Evolutionary conservation across 2,329 filamentous ascomycete genomes (phyloP).

Genomic region (Alternaria angustiovoidea): DNA sequence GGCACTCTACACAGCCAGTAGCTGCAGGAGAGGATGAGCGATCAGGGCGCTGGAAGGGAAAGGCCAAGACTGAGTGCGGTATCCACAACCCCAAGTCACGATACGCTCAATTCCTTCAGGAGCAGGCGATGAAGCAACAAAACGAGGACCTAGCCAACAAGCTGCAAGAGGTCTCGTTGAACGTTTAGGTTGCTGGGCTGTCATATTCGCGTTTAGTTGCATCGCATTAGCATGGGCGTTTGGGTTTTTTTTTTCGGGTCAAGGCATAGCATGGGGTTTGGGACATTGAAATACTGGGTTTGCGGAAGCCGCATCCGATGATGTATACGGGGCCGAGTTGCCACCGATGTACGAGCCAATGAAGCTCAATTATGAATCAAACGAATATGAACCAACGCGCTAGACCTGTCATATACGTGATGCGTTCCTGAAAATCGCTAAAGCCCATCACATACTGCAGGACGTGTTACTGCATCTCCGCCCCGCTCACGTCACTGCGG

Average conservation of each 20-base stretch:
- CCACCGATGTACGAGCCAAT: constrained; percentile 23
- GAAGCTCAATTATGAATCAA: constrained; percentile 21
- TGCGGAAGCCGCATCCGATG: constrained; percentile 14
- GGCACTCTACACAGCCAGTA: constrained; percentile 94
- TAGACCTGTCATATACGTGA: constrained; percentile 8
- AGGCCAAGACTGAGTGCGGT: constrained; percentile 94
- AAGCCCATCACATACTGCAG: constrained; percentile 1
- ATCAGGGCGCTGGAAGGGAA: constrained; percentile 95
- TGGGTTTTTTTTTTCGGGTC: constrained; percentile 24
- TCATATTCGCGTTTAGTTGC: background rate
- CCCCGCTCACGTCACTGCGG: constrained; percentile 19
- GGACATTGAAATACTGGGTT: constrained; percentile 11
- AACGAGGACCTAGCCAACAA: constrained; percentile 46
- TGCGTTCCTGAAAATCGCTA: constrained; percentile 8
- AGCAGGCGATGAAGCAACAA: constrained; percentile 71
- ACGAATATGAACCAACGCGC: constrained; percentile 6
- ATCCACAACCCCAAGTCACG: constrained; percentile 98
- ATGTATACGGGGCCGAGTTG: constrained; percentile 35
- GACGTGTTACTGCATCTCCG: constrained; percentile 7
- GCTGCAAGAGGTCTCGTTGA: constrained; percentile 41
- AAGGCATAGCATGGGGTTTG: constrained; percentile 22
- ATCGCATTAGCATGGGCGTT: constrained; percentile 50
- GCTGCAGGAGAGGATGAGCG: constrained; percentile 93
- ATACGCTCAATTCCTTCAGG: constrained; percentile 83
- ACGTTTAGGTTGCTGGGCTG: constrained; percentile 22